phyloP scores from a whole-genome alignment of 2,329 filamentous ascomycete species.

The Aureobasidium sp. region DNA sequence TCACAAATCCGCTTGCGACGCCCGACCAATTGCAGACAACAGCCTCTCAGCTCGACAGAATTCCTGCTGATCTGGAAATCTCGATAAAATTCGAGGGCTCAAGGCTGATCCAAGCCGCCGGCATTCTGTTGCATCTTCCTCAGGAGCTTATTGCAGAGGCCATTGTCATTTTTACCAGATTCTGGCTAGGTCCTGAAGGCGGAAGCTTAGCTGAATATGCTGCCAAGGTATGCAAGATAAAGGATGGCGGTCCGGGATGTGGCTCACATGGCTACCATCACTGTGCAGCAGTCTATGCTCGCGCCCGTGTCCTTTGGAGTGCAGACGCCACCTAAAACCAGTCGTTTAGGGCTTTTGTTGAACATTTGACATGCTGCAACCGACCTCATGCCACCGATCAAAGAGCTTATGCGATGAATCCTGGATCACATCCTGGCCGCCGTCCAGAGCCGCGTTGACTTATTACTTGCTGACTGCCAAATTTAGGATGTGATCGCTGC shows the following conservation, averaged over 20 bases:
- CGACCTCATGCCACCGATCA: neutral
- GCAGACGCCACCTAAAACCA: neutral
- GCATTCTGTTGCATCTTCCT: conserved; percentile 72
- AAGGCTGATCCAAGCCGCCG: conserved; percentile 69
- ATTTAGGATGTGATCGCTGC: conserved; percentile 72
- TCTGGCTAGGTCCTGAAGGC: conserved; percentile 60
- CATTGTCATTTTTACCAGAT: conserved; percentile 72
- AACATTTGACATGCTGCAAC: neutral
- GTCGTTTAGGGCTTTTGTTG: neutral
- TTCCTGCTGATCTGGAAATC: conserved; percentile 65
- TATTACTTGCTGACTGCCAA: neutral
- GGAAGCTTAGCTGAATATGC: conserved; percentile 45
- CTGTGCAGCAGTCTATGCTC: neutral
- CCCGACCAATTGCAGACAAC: conserved; percentile 59
- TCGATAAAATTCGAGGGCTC: conserved; percentile 65
- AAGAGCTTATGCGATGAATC: neutral
- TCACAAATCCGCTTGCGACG: conserved; percentile 66
- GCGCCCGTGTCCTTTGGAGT: neutral
- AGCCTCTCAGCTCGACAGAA: conserved; percentile 47
- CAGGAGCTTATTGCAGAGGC: conserved; percentile 82
- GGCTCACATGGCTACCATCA: neutral
- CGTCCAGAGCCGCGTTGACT: neutral
- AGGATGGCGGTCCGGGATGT: conserved; percentile 1
- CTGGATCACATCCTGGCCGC: neutral
- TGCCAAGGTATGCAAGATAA: conserved; percentile 38